Evolutionary conservation across 768 basidiomycete genomes (phyloP).

Genomic region (Tubosaeta sp.): DNA sequence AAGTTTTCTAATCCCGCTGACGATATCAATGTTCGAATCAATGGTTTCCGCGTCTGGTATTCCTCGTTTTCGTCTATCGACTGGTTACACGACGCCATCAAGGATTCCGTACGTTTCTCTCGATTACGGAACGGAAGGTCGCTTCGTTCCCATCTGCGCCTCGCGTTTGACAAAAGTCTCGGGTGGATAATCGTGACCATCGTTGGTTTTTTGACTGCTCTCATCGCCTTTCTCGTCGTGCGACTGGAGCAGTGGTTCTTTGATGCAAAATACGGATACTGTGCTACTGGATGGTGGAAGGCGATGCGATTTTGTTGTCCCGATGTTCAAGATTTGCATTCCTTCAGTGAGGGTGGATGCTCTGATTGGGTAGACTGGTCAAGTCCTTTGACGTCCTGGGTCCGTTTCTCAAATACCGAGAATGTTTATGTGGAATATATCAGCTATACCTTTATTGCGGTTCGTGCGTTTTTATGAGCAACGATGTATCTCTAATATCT

Average conservation of each 20-base stretch:
- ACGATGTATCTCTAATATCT: not conserved
- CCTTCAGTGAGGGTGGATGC: conserved; percentile 43
- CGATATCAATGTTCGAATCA: conserved; percentile 61
- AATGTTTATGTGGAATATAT: conserved; percentile 58
- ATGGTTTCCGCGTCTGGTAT: conserved; percentile 85
- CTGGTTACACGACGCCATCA: conserved; percentile 96
- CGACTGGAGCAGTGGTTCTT: conserved; percentile 87
- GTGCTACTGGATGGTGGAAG: conserved; percentile 61
- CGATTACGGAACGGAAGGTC: conserved; percentile 69
- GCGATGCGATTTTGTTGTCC: conserved; percentile 84
- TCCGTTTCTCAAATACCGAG: conserved; percentile 6
- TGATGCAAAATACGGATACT: conserved; percentile 91
- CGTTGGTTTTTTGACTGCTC: conserved; percentile 80
- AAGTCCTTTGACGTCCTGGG: conserved; percentile 41
- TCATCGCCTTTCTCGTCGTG: conserved; percentile 83
- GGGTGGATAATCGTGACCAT: conserved; percentile 90
- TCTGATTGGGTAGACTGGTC: conserved; percentile 76
- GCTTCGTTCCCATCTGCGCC: conserved; percentile 56
- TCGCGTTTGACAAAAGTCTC: conserved; percentile 68
- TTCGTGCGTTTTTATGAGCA: conserved; percentile 38
- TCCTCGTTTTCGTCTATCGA: conserved; percentile 88
- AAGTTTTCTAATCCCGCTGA: conserved; percentile 33
- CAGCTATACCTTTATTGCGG: conserved; percentile 73
- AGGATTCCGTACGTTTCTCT: conserved; percentile 81
- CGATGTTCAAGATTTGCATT: conserved; percentile 10